Base-by-base conservation (phyloP, 306 rosid genomes). In the Inga leiocalycina region DNA sequence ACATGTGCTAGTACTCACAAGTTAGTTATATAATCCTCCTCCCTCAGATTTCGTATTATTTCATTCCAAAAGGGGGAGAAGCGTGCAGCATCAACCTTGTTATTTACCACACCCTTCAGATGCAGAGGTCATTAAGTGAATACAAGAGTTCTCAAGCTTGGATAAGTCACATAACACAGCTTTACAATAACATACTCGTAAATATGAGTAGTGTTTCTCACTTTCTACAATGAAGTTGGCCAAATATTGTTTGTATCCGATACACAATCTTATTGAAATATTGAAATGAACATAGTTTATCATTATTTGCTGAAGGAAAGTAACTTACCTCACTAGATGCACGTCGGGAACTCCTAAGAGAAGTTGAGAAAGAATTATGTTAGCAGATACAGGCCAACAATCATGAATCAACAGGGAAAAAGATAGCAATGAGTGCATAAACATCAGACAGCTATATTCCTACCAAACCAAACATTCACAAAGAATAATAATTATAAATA, bases 11-110 rank as follows among this genome's bases (percentile, higher is more conserved):
- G 39, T 62, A 89, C 99, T 95, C 86, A 95, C 99, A 91, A 84
- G 91, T 91, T 87, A 57, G 96, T 91, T 68, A 95, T 84, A 76
- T 95, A 95, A 82, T 95, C 99, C 85, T 95, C 99, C 88, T 95
- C 98, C 87, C 99, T 88, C n/a, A 95, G 86, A 86, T 86, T 93
- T 82, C 84, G 84, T 67, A 93, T 71, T 77, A 95, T 93, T 84
- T 95, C 99, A 88, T 95, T 93, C 99, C 99, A 95, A 88, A 92
- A 91, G 14, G 99, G 99, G 70, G 96, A 88, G 81, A 95, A 95
- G 69, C 85, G 94, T 54, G 91, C 86, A 88, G 99, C 98, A 86
- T 95, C 94, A 67, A 91, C 83, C 91, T 90, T 95, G 75, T 79
- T 81, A 75, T 82, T 88, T 85, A 88, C 98, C 65, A 82, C 32